Evolutionary conservation across 768 basidiomycete genomes (phyloP), one percentile per base, ranked within the genome.

Genomic region (Mycena olivaceomarginata): DNA sequence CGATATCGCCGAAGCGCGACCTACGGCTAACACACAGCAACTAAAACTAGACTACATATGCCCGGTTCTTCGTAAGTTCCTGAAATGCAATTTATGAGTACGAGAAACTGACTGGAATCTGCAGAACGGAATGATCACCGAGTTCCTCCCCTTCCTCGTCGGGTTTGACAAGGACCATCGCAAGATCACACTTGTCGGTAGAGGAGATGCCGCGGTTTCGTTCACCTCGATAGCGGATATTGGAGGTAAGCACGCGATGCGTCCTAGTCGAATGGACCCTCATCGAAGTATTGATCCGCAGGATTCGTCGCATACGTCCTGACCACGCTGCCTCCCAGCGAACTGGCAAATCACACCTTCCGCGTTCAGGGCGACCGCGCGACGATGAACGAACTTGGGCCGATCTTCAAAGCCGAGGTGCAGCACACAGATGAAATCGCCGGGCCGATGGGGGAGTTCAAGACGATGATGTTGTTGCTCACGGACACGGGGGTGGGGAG

Each of bases 221-320:
- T 83, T 76, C 63, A 83, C 84, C 22, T 78, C 82, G 5, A 45
- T 82, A 22, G 40, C 20, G 9, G 84, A 85, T 15, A 79, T 80
- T 45, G 45, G 81, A 79, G 72, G 77, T 70, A 69, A 8, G 71
- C 37, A 31, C 31, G 1, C 46, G 15, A 31, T 31, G 31, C 6
- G 8, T 37, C 12, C 10, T 1, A 40, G 37, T 18, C 15, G 48
- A 16, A 31, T 6, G n/a, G 5, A 37, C 20, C 31, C 31, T n/a
- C 0, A 31, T 12, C 46, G 16, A 31, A 40, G 48, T 9, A n/a
- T 18, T 51, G n/a, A 40, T 25, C 31, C 4, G 20, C 40, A 87
- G 86, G 87, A 31, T 88, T 86, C 48, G 63, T 84, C 22, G 86
- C 82, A 22, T 76, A 88, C 51, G 77, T 85, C 48, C 82, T 87